phyloP scores from a whole-genome alignment of 805 yeast species.

The Wickerhamiella australiensis region DNA sequence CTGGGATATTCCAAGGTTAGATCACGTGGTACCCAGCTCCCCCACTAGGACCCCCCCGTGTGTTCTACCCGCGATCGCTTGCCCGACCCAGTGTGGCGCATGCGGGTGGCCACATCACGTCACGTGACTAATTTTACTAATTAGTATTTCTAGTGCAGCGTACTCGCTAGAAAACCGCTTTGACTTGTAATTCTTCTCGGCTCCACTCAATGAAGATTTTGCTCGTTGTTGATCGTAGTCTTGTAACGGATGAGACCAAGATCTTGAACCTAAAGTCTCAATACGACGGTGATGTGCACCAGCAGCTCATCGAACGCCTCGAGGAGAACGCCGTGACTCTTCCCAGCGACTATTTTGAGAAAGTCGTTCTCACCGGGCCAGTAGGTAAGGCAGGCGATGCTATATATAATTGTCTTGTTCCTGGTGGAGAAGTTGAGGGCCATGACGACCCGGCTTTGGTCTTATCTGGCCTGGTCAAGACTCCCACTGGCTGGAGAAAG shows the following conservation, averaged over 20 bases:
- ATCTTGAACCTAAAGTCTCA: conserved; percentile 16
- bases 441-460: conserved; percentile 28
- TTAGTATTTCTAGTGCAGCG: neutral
- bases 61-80: neutral
- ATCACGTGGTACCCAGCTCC: neutral
- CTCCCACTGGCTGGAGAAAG: conserved; percentile 19
- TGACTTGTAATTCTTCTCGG: neutral
- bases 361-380: conserved; percentile 25
- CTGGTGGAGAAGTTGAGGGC: conserved; percentile 28
- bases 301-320: conserved; percentile 32
- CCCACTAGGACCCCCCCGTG: neutral
- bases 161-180: neutral
- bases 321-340: conserved; percentile 26
- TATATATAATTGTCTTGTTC: conserved; percentile 23
- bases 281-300: conserved; percentile 18
- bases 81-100: neutral
- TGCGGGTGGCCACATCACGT: neutral
- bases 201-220: conserved; percentile 6
- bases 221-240: conserved; percentile 19
- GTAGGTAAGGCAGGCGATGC: conserved; percentile 22
- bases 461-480: conserved; percentile 27
- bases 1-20: neutral
- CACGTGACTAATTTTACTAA: neutral
- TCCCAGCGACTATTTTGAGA: conserved; percentile 22
- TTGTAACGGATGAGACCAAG: conserved; percentile 20